Percentiles rank a stretch among this genome's conserved stretches.
phyloP scores from a whole-genome alignment of 192 early-diverging fungal species.

The Piromyces sp. region DNA sequence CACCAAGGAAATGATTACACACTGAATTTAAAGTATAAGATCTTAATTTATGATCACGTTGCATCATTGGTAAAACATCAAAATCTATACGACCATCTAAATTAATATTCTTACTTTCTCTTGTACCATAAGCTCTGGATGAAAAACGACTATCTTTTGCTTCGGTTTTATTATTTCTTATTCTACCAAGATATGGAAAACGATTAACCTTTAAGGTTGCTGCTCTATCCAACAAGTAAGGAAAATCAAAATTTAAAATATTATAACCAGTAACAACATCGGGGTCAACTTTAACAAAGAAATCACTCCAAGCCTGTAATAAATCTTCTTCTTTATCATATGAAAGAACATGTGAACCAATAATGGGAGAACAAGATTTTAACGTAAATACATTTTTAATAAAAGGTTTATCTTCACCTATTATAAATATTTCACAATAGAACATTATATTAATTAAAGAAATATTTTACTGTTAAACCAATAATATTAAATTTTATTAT shows the following conservation, averaged over 20 bases:
- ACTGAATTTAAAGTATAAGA: constrained; percentile 93
- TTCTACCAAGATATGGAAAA: constrained; percentile 75
- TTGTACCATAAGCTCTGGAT: constrained; percentile 83
- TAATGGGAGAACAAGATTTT: constrained; percentile 77
- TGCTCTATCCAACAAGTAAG: constrained; percentile 84
- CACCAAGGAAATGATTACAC: constrained; percentile 80
- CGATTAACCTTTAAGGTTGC: constrained; percentile 46
- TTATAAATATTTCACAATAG: too few species aligned
- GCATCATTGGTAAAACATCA: constrained; percentile 85
- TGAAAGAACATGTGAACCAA: constrained; percentile 66
- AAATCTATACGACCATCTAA: constrained; percentile 82
- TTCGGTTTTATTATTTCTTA: constrained; percentile 38
- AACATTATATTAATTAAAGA: too few species aligned
- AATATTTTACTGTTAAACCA: too few species aligned
- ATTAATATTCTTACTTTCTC: constrained; percentile 76
- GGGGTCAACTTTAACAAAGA: constrained; percentile 70
- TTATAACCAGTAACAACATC: constrained; percentile 94
- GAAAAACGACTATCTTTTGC: constrained; percentile 71
- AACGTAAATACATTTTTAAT: constrained; percentile 89
- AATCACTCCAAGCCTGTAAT: constrained; percentile 67
- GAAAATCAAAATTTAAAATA: constrained; percentile 91
- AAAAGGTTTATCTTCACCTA: constrained; percentile 69
- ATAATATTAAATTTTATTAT: too few species aligned
- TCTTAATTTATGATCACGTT: constrained; percentile 85
- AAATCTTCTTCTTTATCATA: constrained; percentile 65